Conservation (phyloP, 2,329 filamentous ascomycete species). For the Botrytis aclada region DNA sequence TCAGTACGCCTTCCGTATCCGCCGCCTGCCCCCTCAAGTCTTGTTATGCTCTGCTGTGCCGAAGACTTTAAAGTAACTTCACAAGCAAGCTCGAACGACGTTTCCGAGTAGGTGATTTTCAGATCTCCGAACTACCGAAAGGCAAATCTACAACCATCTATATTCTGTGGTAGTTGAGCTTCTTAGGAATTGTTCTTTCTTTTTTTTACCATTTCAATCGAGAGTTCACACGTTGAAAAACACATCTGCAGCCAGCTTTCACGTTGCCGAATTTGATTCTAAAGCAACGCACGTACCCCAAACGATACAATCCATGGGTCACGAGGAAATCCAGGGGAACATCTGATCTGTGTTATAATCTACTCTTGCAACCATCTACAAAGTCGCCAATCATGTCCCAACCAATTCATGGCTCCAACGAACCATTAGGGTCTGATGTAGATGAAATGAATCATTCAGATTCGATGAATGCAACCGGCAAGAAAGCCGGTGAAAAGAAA, state of each 20-base stretch:
- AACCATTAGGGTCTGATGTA: not conserved
- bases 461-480: not conserved
- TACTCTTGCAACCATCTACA: not conserved
- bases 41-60: not conserved
- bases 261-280: not conserved
- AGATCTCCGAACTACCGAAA: not conserved
- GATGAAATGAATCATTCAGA: not conserved
- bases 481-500: constrained; percentile 21
- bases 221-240: not conserved
- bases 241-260: not conserved
- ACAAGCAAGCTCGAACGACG: not conserved
- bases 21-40: not conserved
- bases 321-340: not conserved
- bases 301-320: not conserved
- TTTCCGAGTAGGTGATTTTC: not conserved
- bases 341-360: not conserved
- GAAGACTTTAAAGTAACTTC: not conserved
- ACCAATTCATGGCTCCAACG: not conserved
- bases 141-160: not conserved
- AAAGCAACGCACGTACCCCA: not conserved
- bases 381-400: constrained; percentile 8
- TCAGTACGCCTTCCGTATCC: not conserved
- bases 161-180: not conserved
- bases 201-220: not conserved
- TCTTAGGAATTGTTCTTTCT: not conserved